Evolutionary conservation across 2,329 filamentous ascomycete species (phyloP).

Genomic region (Oidium heveae): DNA sequence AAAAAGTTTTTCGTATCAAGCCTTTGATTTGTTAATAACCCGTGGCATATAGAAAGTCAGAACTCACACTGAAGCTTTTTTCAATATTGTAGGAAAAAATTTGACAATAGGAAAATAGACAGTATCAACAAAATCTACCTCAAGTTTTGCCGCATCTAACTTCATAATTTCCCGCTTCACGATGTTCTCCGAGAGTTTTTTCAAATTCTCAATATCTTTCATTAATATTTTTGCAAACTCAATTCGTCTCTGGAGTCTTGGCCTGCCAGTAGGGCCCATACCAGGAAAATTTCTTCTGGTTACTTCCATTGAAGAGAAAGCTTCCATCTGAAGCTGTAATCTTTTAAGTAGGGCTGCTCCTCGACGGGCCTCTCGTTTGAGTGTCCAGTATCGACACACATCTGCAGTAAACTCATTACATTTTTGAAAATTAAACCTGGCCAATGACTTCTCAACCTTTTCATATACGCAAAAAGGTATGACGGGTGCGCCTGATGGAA

Average conservation of each 20-base stretch:
- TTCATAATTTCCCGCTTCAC: constrained; percentile 57
- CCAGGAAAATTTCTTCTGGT: constrained; percentile 86
- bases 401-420: constrained; percentile 83
- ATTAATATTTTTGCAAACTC: constrained; percentile 62
- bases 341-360: constrained; percentile 83
- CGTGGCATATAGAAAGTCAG: background rate
- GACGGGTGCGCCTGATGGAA: constrained; percentile 83
- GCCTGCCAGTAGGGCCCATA: constrained; percentile 67
- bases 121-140: constrained; percentile 59
- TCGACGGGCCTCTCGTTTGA: constrained; percentile 79
- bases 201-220: constrained; percentile 53
- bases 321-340: constrained; percentile 81
- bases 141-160: constrained; percentile 47
- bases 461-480: constrained; percentile 76
- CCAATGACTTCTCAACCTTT: constrained; percentile 59
- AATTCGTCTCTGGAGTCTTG: constrained; percentile 56
- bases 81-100: constrained; percentile 51
- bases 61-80: constrained; percentile 59
- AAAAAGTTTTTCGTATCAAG: constrained; percentile 38
- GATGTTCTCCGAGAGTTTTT: constrained; percentile 40
- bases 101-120: constrained; percentile 78
- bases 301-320: constrained; percentile 92
- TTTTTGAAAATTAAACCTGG: constrained; percentile 61
- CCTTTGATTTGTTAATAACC: constrained; percentile 22
- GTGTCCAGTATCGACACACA: constrained; percentile 89